Conservation (phyloP, 768 basidiomycete species). For the Lactarius akahatsu region DNA sequence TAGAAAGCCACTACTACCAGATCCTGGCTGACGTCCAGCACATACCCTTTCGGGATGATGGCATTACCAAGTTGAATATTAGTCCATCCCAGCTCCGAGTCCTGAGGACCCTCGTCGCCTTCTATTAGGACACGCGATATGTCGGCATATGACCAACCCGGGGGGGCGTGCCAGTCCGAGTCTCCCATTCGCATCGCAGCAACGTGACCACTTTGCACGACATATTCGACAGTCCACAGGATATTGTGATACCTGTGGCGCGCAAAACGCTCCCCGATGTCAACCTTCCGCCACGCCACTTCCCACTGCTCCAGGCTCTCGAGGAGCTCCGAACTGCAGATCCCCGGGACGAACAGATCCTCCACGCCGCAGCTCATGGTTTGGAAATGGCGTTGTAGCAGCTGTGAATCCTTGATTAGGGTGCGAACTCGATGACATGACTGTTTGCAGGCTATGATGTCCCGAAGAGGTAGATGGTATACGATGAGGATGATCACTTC, state of each 20-base stretch:
- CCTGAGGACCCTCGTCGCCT: slow-evolving; percentile 5
- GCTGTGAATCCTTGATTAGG: slow-evolving; percentile 14
- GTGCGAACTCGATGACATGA: slow-evolving; percentile 12
- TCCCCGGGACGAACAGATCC: slow-evolving; percentile 13
- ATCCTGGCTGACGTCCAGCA: slow-evolving; percentile 23
- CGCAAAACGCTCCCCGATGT: slow-evolving; percentile 24
- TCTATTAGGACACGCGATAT: slow-evolving; percentile 6
- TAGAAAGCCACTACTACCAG: slow-evolving; percentile 18
- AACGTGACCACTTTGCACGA: slow-evolving; percentile 21
- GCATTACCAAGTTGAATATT: slow-evolving; percentile 18
- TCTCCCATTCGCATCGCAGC: slow-evolving; percentile 23
- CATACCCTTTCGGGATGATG: slow-evolving; percentile 25
- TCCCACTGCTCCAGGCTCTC: slow-evolving; percentile 18
- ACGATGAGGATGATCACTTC: slow-evolving; percentile 18
- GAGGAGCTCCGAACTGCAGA: slow-evolving; percentile 20
- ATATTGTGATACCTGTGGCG: slow-evolving; percentile 23
- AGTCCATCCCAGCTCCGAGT: slow-evolving; percentile 2
- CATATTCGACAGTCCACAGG: slow-evolving; percentile 23
- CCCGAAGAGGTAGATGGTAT: slow-evolving; percentile 14
- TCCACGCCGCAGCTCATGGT: slow-evolving; percentile 21
- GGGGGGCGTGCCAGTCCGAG: slow-evolving; percentile 21
- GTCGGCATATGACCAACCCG: slow-evolving; percentile 25
- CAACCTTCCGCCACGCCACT: slow-evolving; percentile 21
- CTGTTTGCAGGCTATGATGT: slow-evolving; percentile 17
- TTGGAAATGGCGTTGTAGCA: slow-evolving; percentile 21